Conservation (phyloP, 2,329 filamentous ascomycete species). For the Pseudonectria foliicola region DNA sequence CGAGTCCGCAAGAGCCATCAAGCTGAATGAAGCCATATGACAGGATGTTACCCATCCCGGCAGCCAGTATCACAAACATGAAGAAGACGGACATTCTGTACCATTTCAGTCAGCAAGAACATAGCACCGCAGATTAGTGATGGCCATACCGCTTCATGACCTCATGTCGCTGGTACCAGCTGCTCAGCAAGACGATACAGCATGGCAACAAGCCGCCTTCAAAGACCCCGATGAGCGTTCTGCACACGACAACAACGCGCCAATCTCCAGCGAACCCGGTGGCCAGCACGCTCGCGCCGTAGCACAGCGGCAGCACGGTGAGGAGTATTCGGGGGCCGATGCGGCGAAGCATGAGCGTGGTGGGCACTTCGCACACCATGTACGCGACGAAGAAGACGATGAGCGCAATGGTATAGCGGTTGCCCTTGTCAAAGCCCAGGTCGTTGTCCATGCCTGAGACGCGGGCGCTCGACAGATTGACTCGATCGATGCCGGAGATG, state of each 20-base stretch:
- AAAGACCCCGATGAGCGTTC: constrained; percentile 25
- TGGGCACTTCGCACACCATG: constrained; percentile 25
- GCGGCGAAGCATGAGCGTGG: constrained; percentile 24
- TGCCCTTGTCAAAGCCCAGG: constrained; percentile 26
- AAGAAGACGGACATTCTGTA: constrained; percentile 25
- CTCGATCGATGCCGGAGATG: constrained; percentile 22
- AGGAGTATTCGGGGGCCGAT: constrained; percentile 24
- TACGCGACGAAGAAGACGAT: constrained; percentile 26
- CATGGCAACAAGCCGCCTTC: constrained; percentile 38
- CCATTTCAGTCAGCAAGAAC: background rate
- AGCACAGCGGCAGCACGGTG: constrained; percentile 24
- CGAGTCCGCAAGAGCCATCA: constrained; percentile 34
- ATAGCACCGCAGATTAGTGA: too few species aligned
- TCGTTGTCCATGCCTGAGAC: constrained; percentile 27
- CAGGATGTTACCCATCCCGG: constrained; percentile 22
- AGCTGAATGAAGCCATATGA: constrained; percentile 28
- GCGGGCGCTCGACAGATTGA: constrained; percentile 26
- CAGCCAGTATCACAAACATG: constrained; percentile 22
- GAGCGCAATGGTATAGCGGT: constrained; percentile 24
- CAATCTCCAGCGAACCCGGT: constrained; percentile 23
- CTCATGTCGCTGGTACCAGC: constrained; percentile 38
- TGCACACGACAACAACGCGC: constrained; percentile 5
- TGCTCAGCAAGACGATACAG: constrained; percentile 34
- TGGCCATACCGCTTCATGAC: constrained; percentile 46
- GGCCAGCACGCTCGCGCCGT: constrained; percentile 24